Percentiles rank a stretch among this genome's conserved stretches.
Evolutionary conservation across 129 eudicot species (phyloP).

Genomic region (Tagetes erecta): DNA sequence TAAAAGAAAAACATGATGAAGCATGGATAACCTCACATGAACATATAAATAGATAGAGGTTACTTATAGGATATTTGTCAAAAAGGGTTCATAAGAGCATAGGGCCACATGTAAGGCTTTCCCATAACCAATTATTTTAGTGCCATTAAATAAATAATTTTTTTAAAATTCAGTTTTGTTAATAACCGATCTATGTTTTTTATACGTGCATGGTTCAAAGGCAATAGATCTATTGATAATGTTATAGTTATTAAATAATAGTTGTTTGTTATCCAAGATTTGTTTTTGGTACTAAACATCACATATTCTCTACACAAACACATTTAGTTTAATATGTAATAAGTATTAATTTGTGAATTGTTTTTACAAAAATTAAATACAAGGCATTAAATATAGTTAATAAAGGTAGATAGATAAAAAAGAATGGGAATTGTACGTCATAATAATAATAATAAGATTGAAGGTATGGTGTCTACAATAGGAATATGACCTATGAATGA

Average conservation of each 20-base stretch:
- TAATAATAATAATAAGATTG: not conserved
- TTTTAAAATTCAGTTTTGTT: not conserved
- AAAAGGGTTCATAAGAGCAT: constrained; percentile 16
- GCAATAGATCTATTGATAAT: not conserved
- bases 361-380: not conserved
- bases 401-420: constrained; percentile 10
- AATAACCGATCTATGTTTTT: not conserved
- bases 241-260: not conserved
- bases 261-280: not conserved
- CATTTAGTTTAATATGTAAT: not conserved
- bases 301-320: not conserved
- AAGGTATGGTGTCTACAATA: not conserved
- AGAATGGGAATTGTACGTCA: not conserved
- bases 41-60: not conserved
- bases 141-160: not conserved
- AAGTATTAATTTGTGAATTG: not conserved
- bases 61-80: constrained; percentile 10
- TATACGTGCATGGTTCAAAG: not conserved
- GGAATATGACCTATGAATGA: not conserved
- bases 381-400: not conserved
- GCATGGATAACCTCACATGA: constrained; percentile 23
- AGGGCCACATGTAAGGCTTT: constrained; percentile 7
- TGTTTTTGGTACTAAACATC: not conserved
- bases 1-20: constrained; percentile 9
- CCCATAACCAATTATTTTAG: not conserved